Conservation (phyloP, 495 filamentous ascomycete species). For the Tuber brumale region DNA sequence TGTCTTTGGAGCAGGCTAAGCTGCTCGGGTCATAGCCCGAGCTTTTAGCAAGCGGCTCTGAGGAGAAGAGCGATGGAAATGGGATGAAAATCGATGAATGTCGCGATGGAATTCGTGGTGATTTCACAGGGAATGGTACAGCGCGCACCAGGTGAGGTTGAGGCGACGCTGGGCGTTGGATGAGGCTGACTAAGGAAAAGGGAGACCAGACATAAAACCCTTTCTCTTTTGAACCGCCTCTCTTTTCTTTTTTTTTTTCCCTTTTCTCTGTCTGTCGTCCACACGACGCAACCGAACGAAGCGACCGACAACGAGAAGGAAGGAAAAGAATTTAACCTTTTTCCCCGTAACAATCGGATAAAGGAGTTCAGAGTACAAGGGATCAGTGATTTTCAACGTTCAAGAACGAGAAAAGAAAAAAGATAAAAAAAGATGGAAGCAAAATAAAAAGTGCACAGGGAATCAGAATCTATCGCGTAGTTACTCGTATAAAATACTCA, state of each 20-base stretch:
- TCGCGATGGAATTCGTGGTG: constrained; percentile 39
- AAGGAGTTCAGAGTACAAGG: not conserved
- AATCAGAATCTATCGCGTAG: not conserved
- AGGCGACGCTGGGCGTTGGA: constrained; percentile 36
- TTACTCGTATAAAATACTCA: constrained; percentile 3
- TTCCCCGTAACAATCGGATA: not conserved
- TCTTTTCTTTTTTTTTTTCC: not conserved
- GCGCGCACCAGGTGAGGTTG: constrained; percentile 39
- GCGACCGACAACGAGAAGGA: not conserved
- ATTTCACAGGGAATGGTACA: constrained; percentile 41
- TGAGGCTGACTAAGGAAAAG: constrained; percentile 35
- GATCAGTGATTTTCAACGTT: not conserved
- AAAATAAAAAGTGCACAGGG: not conserved
- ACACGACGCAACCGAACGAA: constrained; percentile 4
- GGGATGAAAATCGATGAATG: constrained; percentile 39
- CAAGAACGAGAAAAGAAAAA: not conserved
- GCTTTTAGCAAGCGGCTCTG: constrained; percentile 35
- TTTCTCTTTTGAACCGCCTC: not conserved
- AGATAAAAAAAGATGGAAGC: not conserved
- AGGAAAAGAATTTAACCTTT: not conserved
- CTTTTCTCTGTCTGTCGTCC: not conserved
- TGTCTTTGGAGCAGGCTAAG: constrained; percentile 41
- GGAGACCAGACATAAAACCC: not conserved
- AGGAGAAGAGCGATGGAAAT: constrained; percentile 34
- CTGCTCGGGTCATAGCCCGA: constrained; percentile 43